Evolutionary conservation across 768 basidiomycete species (phyloP).

Genomic region (Coprinopsis strossmayeri): DNA sequence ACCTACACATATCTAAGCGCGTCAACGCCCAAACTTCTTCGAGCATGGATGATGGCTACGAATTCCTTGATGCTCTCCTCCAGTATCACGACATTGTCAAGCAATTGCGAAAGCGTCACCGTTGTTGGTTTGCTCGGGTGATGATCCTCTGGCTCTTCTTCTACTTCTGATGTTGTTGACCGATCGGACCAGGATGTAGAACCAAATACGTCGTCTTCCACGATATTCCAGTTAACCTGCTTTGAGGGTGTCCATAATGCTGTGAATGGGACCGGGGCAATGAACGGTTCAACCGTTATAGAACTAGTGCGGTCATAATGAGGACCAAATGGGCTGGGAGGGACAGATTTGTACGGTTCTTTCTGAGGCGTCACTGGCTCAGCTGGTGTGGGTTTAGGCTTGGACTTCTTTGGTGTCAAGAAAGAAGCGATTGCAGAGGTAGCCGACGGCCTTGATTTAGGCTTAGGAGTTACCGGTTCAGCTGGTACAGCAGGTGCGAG

Average conservation of each 20-base stretch:
- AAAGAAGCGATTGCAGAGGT: conserved; percentile 67
- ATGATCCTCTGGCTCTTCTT: conserved; percentile 22
- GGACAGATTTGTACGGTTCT: conserved; percentile 32
- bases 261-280: conserved; percentile 50
- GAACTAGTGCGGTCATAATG: conserved; percentile 79
- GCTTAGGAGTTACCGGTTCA: conserved; percentile 24
- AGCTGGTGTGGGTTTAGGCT: conserved; percentile 24
- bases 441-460: conserved; percentile 48
- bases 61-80: conserved; percentile 96
- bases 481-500: conserved; percentile 24
- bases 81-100: conserved; percentile 92
- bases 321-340: conserved; percentile 73
- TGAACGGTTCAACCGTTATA: conserved; percentile 64
- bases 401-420: conserved; percentile 70
- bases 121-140: conserved; percentile 26
- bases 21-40: conserved; percentile 81
- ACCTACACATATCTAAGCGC: conserved; percentile 66
- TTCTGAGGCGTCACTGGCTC: conserved; percentile 44
- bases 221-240: conserved; percentile 42
- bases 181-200: conserved; percentile 10
- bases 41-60: conserved; percentile 76
- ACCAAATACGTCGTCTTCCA: conserved; percentile 70
- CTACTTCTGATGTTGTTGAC: not conserved
- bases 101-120: conserved; percentile 73
- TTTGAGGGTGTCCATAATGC: conserved; percentile 62